Evolutionary conservation across 768 basidiomycete genomes (phyloP).

Genomic region (Boletus fagicola): DNA sequence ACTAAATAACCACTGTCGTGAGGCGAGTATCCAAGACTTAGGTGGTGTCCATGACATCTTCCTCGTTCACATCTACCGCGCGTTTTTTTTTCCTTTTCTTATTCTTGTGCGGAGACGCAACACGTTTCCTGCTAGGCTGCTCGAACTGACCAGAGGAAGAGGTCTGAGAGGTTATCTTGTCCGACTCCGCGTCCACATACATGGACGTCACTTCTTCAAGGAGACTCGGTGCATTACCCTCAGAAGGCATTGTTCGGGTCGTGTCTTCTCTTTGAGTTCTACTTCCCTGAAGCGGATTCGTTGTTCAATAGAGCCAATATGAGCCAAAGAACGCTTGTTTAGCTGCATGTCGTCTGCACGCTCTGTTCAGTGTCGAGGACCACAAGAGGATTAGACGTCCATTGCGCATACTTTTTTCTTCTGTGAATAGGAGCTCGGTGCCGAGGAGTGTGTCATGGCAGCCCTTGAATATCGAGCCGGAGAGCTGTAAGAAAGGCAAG

Average conservation of each 20-base stretch:
- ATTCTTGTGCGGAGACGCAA: slow-evolving; percentile 10
- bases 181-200: slow-evolving; percentile 16
- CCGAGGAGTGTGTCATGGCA: slow-evolving; percentile 66
- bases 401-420: slow-evolving; percentile 52
- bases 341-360: slow-evolving; percentile 44
- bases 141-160: not conserved
- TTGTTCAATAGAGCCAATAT: slow-evolving; percentile 61
- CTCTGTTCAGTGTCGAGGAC: not conserved
- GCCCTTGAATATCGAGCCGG: slow-evolving; percentile 73
- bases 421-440: slow-evolving; percentile 73
- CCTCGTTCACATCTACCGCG: slow-evolving; percentile 19
- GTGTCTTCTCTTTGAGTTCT: slow-evolving; percentile 46
- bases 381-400: not conserved
- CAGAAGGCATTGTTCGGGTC: slow-evolving; percentile 19
- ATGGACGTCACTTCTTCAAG: slow-evolving; percentile 21
- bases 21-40: too few relatives aligned
- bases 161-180: not conserved
- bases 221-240: slow-evolving; percentile 10
- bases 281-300: slow-evolving; percentile 76
- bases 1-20: too few relatives aligned
- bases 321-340: slow-evolving; percentile 49
- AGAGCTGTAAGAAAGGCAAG: slow-evolving; percentile 74
- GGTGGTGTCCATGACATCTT: slow-evolving; percentile 20
- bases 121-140: slow-evolving; percentile 1
- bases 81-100: slow-evolving; percentile 28